These are phyloP conservation scores for Samsoniella hepiali DNA, from an alignment of 2,329 filamentous ascomycete genomes.

Conservation along the genomic window DNA sequence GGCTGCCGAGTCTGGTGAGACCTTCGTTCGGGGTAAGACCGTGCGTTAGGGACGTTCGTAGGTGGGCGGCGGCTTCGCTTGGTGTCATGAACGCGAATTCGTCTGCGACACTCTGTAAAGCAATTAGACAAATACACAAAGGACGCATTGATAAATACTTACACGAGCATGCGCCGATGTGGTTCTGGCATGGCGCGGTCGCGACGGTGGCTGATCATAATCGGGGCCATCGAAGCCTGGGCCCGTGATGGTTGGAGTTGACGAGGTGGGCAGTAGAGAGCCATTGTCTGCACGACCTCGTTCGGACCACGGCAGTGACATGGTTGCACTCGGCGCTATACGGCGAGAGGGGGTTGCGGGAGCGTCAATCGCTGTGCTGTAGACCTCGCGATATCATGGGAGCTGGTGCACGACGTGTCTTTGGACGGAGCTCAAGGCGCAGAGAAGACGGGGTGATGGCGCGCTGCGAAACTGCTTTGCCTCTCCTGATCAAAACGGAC, in stretches of 20 bases:
- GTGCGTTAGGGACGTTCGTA: constrained; percentile 78
- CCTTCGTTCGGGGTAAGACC: constrained; percentile 82
- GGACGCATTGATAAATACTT: constrained; percentile 26
- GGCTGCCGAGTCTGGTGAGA: constrained; percentile 69
- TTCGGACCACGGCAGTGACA: constrained; percentile 39
- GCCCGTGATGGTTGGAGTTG: constrained; percentile 33
- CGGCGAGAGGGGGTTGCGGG: not conserved
- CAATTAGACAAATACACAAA: not conserved
- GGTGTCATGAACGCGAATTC: constrained; percentile 67
- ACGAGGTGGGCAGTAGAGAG: constrained; percentile 34
- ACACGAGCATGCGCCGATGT: constrained; percentile 57
- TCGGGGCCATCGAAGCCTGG: constrained; percentile 27
- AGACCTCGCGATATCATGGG: constrained; percentile 17
- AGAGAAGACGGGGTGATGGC: not conserved
- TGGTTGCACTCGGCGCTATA: constrained; percentile 24
- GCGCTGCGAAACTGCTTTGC: not conserved
- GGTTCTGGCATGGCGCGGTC: constrained; percentile 42
- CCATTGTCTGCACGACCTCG: constrained; percentile 31
- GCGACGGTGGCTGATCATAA: constrained; percentile 26
- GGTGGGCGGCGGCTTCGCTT: constrained; percentile 70
- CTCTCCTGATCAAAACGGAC: not conserved
- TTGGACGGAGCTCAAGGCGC: not conserved
- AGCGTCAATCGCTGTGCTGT: constrained; percentile 15
- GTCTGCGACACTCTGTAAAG: constrained; percentile 50
- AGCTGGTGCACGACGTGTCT: constrained; percentile 18